Base-by-base conservation (phyloP, 495 filamentous ascomycete genomes). In the Cercophora samala region DNA sequence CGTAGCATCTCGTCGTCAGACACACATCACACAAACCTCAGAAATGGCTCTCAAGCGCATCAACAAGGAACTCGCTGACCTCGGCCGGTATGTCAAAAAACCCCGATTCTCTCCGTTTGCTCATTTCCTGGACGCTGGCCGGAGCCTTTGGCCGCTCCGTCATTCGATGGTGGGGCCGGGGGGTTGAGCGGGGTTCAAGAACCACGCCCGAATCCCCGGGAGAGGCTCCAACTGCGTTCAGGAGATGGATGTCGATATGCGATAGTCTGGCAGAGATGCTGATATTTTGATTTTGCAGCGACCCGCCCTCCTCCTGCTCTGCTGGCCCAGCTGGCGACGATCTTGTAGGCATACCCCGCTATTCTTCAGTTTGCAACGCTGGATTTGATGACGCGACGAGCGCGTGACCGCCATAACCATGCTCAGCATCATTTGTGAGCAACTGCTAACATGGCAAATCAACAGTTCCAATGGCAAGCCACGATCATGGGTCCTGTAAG, bases 401-500 rank as follows among this genome's bases (percentile, higher is more conserved):
- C 67, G 58, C 58, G 56, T 26, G 24, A 58, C 29, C 21, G 21
- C 19, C 32, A 23, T 56, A 23, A 17, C 21, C 72, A 67, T 22
- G 58, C 4, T 3, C 53, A 1, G 21, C 0, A 13, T 21, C 4
- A 62, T 53, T 15, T 23, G 6, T 4, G 18, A 18, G n/a, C 60
- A 42, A 42, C 66, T 70, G 58, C 79, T 84, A 65, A 84, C 75
- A 13, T 66, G 60, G 9, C 25, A 24, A 58, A 24, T 70, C 15
- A 66, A 11, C 76, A 99, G 95, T 99, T 99, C 77, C 95, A 98
- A 88, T 99, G 95, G 95, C 95, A 99, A 87, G 95, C 95, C 66
- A 99, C 95, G 21, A 99, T 99, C 77, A 99, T 99, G 95, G 95
- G 95, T 82, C 95, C 95, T 77, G 94, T 97, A 89, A 88, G 93